Evolutionary conservation across 768 basidiomycete species (phyloP), one percentile per base, ranked within the genome.

Genomic region (Amanita phalloides): DNA sequence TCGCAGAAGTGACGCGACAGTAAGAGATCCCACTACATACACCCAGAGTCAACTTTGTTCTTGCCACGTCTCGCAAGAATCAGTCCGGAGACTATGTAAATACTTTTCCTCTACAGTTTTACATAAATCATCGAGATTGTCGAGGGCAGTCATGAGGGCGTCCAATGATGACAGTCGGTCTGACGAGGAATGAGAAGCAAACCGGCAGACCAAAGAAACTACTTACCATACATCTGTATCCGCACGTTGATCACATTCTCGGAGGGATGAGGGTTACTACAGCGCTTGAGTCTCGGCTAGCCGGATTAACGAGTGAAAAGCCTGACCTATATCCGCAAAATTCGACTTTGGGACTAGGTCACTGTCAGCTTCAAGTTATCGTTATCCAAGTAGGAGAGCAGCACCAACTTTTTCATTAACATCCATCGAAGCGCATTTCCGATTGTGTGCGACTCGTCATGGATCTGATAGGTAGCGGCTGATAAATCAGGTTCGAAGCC

Each of bases 161-260:
- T 81, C 76, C 13, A 94, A 68, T 0, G 95, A 90, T 3, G 93
- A 95, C n/a, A 88, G 72, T 35, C 82, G 77, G 62, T 97, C 95
- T 96, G 61, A 37, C 37, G 44, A n/a, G 44, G 37, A 42, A 33
- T 48, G 35, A 53, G 49, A 53, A 17, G 25, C 35, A 42, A 23
- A 32, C 4, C 25, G 4, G 30, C 36, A 14, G 21, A 2, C n/a
- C 28, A 20, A 9, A 47, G 48, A 3, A 7, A 23, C 20, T 25
- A 74, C 92, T 55, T 60, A 97, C 93, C 93, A 59, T 97, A 96
- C 95, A 98, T 98, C 78, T 98, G 95, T 54, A 98, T 91, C n/a
- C 96, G 88, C 25, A 98, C 71, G 61, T 97, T 90, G 60, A 99
- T 96, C 59, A 87, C 84, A 58, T 90, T 88, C 72, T 99, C 96